A percentile compares a stretch with the other conserved stretches of the same genome.
Evolutionary conservation across 495 filamentous ascomycete species (phyloP).

Genomic region (Podospora comata): DNA sequence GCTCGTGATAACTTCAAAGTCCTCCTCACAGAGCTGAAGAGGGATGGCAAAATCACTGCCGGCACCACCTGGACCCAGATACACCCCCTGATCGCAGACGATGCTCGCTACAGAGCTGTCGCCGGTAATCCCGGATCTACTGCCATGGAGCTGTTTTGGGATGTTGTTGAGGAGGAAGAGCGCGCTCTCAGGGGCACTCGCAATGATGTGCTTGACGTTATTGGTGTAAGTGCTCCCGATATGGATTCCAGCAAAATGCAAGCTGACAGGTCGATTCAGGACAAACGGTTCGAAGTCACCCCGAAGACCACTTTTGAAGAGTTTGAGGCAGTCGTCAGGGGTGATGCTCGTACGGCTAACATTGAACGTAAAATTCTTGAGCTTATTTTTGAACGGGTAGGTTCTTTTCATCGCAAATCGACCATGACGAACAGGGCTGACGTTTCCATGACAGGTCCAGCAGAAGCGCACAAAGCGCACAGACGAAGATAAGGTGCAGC

Average conservation of each 20-base stretch:
- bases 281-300: slow-evolving; percentile 86
- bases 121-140: slow-evolving; percentile 84
- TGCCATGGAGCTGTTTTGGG: slow-evolving; percentile 96
- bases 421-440: not conserved
- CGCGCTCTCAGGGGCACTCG: slow-evolving; percentile 72
- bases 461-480: slow-evolving; percentile 60
- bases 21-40: slow-evolving; percentile 69
- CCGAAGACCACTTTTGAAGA: slow-evolving; percentile 83
- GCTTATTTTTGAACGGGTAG: slow-evolving; percentile 74
- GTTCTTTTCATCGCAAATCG: not conserved
- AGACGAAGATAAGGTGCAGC: slow-evolving; percentile 86
- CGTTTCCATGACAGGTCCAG: slow-evolving; percentile 49
- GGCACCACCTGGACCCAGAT: slow-evolving; percentile 87
- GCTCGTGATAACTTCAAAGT: slow-evolving; percentile 75
- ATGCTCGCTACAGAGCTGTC: slow-evolving; percentile 80
- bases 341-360: slow-evolving; percentile 80
- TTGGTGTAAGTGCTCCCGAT: slow-evolving; percentile 65
- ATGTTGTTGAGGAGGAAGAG: slow-evolving; percentile 92
- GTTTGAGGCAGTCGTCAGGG: slow-evolving; percentile 70
- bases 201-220: slow-evolving; percentile 83
- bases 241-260: not conserved
- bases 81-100: slow-evolving; percentile 71
- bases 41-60: slow-evolving; percentile 81
- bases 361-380: slow-evolving; percentile 71
- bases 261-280: slow-evolving; percentile 47